A percentile compares a stretch with the other conserved stretches of the same genome.
Conservation (phyloP, 1,139 yeast species). For the Blastobotrys buckinghamii region DNA sequence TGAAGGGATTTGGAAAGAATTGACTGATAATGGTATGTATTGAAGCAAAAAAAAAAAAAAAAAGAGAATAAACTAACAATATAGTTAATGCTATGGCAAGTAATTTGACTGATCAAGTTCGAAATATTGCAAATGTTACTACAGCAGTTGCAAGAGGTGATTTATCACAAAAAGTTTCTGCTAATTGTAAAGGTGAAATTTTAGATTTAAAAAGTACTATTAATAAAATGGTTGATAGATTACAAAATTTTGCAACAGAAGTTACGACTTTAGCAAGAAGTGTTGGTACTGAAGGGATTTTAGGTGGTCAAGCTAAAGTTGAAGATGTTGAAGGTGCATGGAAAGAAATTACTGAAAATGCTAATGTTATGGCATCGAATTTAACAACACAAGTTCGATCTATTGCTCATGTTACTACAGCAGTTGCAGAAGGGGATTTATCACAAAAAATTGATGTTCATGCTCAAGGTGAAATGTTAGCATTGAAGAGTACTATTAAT, state of each 20-base stretch:
- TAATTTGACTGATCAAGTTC: conserved; percentile 78
- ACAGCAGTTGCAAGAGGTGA: conserved; percentile 94
- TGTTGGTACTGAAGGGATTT: conserved; percentile 83
- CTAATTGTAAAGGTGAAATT: conserved; percentile 85
- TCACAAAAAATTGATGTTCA: conserved; percentile 84
- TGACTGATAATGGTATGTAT: conserved; percentile 61
- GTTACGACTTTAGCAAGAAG: conserved; percentile 83
- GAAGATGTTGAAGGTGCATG: conserved; percentile 92
- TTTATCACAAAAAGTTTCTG: conserved; percentile 76
- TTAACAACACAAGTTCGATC: conserved; percentile 85
- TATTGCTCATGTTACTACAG: conserved; percentile 86
- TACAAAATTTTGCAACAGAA: conserved; percentile 83
- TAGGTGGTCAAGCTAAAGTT: conserved; percentile 89
- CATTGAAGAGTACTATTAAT: conserved; percentile 72
- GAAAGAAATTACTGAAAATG: conserved; percentile 88
- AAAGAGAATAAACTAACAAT: conserved; percentile 1
- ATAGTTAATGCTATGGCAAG: conserved; percentile 77
- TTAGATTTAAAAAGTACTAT: conserved; percentile 74
- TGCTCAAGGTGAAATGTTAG: conserved; percentile 79
- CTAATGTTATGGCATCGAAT: conserved; percentile 84
- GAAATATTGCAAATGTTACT: conserved; percentile 86
- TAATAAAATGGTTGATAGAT: conserved; percentile 80
- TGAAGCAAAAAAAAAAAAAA: neutral
- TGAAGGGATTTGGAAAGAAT: conserved; percentile 85
- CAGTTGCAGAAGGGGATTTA: conserved; percentile 87